These are phyloP conservation scores for Eucalyptus erythrocorys DNA, from an alignment of 345 rosid species.

Conservation along the genomic window DNA sequence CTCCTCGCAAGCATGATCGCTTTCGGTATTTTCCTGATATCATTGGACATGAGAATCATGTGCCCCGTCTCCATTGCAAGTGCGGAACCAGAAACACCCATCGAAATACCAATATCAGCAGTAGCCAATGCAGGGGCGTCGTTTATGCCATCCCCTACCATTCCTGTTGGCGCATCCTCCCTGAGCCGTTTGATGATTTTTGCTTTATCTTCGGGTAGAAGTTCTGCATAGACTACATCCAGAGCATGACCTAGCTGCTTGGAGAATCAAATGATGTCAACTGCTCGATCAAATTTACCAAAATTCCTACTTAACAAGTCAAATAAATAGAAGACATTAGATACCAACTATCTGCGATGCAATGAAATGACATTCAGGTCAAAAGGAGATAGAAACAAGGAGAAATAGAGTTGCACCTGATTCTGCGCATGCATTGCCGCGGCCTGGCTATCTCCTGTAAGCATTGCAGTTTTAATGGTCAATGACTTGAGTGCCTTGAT, in stretches of 20 bases:
- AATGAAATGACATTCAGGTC: background rate
- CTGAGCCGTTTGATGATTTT: constrained; percentile 34
- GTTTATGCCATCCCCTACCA: constrained; percentile 90
- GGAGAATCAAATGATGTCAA: background rate
- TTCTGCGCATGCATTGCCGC: constrained; percentile 65
- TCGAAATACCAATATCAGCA: constrained; percentile 82
- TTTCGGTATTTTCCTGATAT: constrained; percentile 57
- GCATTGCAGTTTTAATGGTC: constrained; percentile 55
- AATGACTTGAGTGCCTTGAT: constrained; percentile 40
- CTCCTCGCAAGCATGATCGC: constrained; percentile 47
- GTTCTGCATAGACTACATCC: constrained; percentile 54
- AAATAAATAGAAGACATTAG: background rate
- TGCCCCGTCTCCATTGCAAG: constrained; percentile 82
- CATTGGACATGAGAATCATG: constrained; percentile 77
- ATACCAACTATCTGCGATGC: accelerated
- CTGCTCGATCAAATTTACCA: background rate
- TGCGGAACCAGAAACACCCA: constrained; percentile 89
- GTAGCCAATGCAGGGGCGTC: constrained; percentile 96
- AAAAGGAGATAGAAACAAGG: background rate
- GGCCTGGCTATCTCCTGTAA: constrained; percentile 73
- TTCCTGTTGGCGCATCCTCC: constrained; percentile 52
- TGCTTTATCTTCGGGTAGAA: constrained; percentile 71
- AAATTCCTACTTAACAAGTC: background rate
- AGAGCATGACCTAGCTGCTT: constrained; percentile 53
- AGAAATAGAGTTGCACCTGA: constrained; percentile 31